Percentiles rank a stretch among this genome's conserved stretches.
phyloP scores from a whole-genome alignment of 805 yeast genomes.

The Pichia nakasei region DNA sequence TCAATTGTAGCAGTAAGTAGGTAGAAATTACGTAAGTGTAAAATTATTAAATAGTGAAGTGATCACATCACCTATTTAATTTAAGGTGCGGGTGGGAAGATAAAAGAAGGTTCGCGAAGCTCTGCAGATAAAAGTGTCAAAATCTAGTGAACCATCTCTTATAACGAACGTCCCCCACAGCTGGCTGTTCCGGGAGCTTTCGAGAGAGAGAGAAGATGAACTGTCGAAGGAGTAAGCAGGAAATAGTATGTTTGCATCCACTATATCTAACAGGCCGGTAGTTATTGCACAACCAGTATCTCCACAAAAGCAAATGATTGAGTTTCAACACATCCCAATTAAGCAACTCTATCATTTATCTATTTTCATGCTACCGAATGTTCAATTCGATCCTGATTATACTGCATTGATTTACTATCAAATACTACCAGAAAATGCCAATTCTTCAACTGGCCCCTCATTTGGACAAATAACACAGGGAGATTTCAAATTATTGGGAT shows the following conservation, averaged over 20 bases:
- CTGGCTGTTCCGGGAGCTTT: no score
- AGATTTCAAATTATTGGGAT: constrained; percentile 60
- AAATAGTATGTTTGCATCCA: constrained; percentile 25
- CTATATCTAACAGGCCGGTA: constrained; percentile 29
- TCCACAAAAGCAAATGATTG: constrained; percentile 54
- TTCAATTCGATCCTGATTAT: constrained; percentile 56
- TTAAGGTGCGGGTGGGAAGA: no score
- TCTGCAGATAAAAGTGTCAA: no score
- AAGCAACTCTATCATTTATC: constrained; percentile 63
- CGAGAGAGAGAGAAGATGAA: no score
- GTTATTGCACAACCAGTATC: constrained; percentile 58
- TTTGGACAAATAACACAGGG: constrained; percentile 15
- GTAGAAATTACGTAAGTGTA: neutral
- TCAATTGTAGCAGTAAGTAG: constrained; percentile 5
- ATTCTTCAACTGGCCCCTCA: constrained; percentile 9
- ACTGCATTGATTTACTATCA: constrained; percentile 88
- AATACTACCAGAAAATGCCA: constrained; percentile 36
- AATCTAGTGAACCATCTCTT: no score
- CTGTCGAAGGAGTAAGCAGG: no score
- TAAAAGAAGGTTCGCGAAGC: constrained; percentile 1
- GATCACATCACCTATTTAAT: no score
- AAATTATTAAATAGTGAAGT: neutral
- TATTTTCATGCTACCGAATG: constrained; percentile 76
- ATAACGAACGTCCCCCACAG: no score
- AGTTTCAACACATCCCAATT: constrained; percentile 50